Percentiles rank a stretch among this genome's conserved stretches.
Conservation (phyloP, 2,329 filamentous ascomycete genomes). For the Raffaelea arxii region DNA sequence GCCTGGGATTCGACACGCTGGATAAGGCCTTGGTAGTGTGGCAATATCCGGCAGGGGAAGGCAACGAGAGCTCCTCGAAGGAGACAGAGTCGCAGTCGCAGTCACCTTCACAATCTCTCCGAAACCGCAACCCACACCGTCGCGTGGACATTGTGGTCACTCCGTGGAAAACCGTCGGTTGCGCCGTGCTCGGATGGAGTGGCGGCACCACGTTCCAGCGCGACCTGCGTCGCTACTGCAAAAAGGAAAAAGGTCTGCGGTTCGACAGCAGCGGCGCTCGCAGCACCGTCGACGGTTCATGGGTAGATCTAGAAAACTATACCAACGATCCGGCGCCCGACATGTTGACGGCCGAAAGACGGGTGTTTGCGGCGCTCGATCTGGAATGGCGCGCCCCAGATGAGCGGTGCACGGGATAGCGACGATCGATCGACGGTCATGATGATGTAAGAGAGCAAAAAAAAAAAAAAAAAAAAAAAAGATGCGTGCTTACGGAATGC, state of each 20-base stretch:
- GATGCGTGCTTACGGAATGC: no score
- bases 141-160: slow-evolving; percentile 87
- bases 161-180: slow-evolving; percentile 82
- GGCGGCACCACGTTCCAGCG: slow-evolving; percentile 85
- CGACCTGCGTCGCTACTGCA: slow-evolving; percentile 73
- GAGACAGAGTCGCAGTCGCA: neutral
- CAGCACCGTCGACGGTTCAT: slow-evolving; percentile 51
- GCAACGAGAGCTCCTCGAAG: slow-evolving; percentile 24
- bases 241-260: slow-evolving; percentile 62
- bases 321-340: slow-evolving; percentile 41
- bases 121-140: slow-evolving; percentile 65
- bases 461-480: no score
- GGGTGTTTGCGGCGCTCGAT: slow-evolving; percentile 68
- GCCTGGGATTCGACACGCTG: slow-evolving; percentile 70
- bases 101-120: slow-evolving; percentile 14
- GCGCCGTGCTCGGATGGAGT: slow-evolving; percentile 80
- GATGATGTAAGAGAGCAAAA: neutral
- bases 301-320: slow-evolving; percentile 62
- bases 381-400: slow-evolving; percentile 56
- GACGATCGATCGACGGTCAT: no score
- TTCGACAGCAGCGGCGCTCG: slow-evolving; percentile 88
- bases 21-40: slow-evolving; percentile 92
- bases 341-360: slow-evolving; percentile 65
- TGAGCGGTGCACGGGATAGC: slow-evolving; percentile 58
- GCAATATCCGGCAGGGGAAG: slow-evolving; percentile 51